These are phyloP conservation scores for Clathrospora elynae DNA, from an alignment of 2,329 filamentous ascomycete species.

Conservation along the genomic window DNA sequence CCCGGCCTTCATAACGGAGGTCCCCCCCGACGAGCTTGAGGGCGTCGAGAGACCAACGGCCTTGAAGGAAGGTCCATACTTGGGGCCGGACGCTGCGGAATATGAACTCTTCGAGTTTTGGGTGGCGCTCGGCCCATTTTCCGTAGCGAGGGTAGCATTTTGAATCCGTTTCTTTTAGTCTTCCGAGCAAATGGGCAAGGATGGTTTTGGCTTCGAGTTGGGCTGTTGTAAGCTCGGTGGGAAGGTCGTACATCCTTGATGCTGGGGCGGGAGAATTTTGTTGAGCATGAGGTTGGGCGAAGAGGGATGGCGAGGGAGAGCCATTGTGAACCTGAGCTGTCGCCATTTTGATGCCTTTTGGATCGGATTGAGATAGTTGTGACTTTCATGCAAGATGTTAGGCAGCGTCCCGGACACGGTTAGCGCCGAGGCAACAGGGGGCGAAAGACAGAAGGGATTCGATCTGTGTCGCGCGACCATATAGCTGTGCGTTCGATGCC, in stretches of 20 bases:
- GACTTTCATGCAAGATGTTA: slow-evolving; percentile 4
- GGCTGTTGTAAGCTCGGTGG: slow-evolving; percentile 8
- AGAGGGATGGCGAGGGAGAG: not conserved
- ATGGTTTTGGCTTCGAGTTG: slow-evolving; percentile 35
- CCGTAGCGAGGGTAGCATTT: slow-evolving; percentile 26
- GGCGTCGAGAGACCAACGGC: slow-evolving; percentile 29
- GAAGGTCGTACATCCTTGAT: not conserved
- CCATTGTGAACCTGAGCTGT: not conserved
- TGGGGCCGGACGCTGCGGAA: slow-evolving; percentile 28
- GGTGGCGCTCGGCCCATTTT: slow-evolving; percentile 27
- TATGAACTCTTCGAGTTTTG: slow-evolving; percentile 26
- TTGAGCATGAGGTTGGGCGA: not conserved
- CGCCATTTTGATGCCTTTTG: slow-evolving; percentile 5
- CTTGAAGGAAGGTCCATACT: slow-evolving; percentile 28
- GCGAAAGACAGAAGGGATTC: not conserved
- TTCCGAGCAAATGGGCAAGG: slow-evolving; percentile 26
- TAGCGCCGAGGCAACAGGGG: slow-evolving; percentile 8
- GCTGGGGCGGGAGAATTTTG: too few relatives aligned
- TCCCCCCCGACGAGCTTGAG: slow-evolving; percentile 34
- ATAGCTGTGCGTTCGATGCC: too few relatives aligned
- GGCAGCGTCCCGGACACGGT: slow-evolving; percentile 3
- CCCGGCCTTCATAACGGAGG: slow-evolving; percentile 26
- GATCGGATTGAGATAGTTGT: not conserved
- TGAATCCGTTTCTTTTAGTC: slow-evolving; percentile 20
- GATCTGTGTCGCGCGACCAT: not conserved